Evolutionary conservation across 2,329 filamentous ascomycete genomes (phyloP).

Genomic region (Tetracladium maxilliforme): DNA sequence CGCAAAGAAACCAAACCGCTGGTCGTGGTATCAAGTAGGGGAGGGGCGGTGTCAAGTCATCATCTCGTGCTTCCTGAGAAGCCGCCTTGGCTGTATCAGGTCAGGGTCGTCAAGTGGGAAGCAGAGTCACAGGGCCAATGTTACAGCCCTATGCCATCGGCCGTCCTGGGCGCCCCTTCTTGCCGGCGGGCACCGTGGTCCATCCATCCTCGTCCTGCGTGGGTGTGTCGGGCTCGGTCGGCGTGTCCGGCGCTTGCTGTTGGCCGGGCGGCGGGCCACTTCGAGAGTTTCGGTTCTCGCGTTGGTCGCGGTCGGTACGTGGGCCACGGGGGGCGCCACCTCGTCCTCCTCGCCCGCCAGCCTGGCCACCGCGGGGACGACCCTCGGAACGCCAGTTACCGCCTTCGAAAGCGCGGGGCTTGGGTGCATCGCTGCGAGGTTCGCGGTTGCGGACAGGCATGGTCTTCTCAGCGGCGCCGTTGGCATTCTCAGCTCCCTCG

Average conservation of each 20-base stretch:
- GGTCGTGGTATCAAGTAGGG: too few species aligned
- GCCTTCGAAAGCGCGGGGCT: too few species aligned
- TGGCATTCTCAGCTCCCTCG: conserved; percentile 40
- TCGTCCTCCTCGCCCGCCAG: conserved; percentile 26
- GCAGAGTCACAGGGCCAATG: too few species aligned
- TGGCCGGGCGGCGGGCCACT: conserved; percentile 24
- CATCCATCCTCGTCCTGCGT: conserved; percentile 45
- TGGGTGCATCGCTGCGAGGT: conserved; percentile 16
- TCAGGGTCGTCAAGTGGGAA: too few species aligned
- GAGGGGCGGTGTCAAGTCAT: too few species aligned
- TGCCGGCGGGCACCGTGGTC: conserved; percentile 37
- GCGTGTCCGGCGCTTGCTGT: conserved; percentile 17
- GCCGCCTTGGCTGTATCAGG: too few species aligned
- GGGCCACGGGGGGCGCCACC: conserved; percentile 19
- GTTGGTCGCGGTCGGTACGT: conserved; percentile 10
- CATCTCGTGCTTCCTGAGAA: too few species aligned
- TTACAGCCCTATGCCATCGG: conserved; percentile 1
- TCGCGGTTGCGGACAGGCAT: conserved; percentile 22
- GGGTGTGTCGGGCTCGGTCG: conserved; percentile 16
- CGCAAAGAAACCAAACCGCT: too few species aligned
- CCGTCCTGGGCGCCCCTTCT: conserved; percentile 16
- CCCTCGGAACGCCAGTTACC: too few species aligned
- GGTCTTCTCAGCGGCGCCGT: conserved; percentile 46
- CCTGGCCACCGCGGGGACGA: conserved; percentile 17
- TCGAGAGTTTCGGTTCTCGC: too few species aligned